Conservation (phyloP, 2,329 filamentous ascomycete species). For the Colletotrichum siamense region DNA sequence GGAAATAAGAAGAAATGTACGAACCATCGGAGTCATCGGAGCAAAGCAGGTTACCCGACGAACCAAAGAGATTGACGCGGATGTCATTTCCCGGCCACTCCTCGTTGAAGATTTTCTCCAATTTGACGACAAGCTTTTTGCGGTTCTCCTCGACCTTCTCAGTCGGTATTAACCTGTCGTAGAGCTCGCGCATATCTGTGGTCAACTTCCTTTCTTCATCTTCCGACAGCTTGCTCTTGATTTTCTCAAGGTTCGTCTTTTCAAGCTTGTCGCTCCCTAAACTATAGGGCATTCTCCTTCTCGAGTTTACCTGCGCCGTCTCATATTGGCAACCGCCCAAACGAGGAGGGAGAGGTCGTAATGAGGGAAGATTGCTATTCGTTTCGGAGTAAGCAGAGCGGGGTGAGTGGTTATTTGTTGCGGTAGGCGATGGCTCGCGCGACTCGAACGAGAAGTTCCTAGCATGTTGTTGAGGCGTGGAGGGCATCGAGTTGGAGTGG, state of each 20-base stretch:
- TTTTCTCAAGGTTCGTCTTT: conserved; percentile 72
- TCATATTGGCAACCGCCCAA: conserved; percentile 82
- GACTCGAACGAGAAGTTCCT: conserved; percentile 83
- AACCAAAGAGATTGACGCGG: conserved; percentile 94
- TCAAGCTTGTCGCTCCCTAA: conserved; percentile 82
- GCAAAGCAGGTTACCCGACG: conserved; percentile 92
- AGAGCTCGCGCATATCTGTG: conserved; percentile 84
- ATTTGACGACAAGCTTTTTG: conserved; percentile 79
- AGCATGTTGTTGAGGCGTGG: conserved; percentile 89
- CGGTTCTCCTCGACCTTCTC: conserved; percentile 78
- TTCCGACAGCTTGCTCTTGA: conserved; percentile 72
- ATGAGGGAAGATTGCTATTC: conserved; percentile 73
- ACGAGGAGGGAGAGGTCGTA: conserved; percentile 67
- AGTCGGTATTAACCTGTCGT: conserved; percentile 83
- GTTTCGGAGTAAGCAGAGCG: conserved; percentile 91
- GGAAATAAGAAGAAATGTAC: conserved; percentile 33
- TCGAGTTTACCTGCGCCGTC: conserved; percentile 80
- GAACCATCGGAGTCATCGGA: conserved; percentile 95
- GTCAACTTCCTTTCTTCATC: conserved; percentile 79
- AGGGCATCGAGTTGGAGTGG: conserved; percentile 89
- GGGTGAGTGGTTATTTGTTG: conserved; percentile 80
- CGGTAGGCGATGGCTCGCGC: conserved; percentile 78
- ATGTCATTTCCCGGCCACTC: conserved; percentile 94
- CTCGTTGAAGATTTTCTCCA: conserved; percentile 86
- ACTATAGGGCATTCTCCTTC: conserved; percentile 90